Base-by-base conservation (phyloP, 108 stramenopile species). In the Fistulifera solaris region DNA sequence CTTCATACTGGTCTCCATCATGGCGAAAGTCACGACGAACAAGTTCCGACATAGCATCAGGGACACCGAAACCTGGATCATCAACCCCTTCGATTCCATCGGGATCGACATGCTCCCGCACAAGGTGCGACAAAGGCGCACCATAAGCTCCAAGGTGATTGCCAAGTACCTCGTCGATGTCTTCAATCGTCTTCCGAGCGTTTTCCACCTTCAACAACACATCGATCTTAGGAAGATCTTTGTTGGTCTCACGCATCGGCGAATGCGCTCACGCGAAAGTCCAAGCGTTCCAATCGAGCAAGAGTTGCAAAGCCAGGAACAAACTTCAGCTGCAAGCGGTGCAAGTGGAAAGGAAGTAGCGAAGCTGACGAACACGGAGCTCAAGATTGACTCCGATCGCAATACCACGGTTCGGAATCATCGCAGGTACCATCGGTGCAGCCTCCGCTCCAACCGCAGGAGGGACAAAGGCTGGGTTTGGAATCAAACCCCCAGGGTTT, bases 21-120 rank as follows among this genome's bases (percentile, higher is more conserved):
- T 72, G 71, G 11, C 27, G 19, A 17, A 26, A n/a, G n/a, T n/a
- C 48, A 1, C 60, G 45, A 10, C 15, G 19, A 28, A 72, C 66
- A 19, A 72, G 22, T 46, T 72, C 61, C 0, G 13, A 26, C 27
- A 56, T 25, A 16, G 50, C 23, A 2, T 54, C n/a, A 1, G 62
- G 62, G 15, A 4, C 18, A 13, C 54, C 54, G 24, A 18, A 55
- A 5, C 44, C 44, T 7, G 54, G 53, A 25, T 63, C 53, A 11
- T 51, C 11, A 6, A 5, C 21, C 2, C 6, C 14, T 48, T 11
- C 14, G 8, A 22, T n/a, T 10, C 7, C 15, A 38, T 18, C 17
- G 16, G 38, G 12, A 35, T 7, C 27, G 13, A 14, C 35, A 7
- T 3, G 1, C 7, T 51, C 22, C 14, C 53, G 14, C 1, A 38